phyloP scores from a whole-genome alignment of 2,329 filamentous ascomycete genomes.

The Fusarium hostae region DNA sequence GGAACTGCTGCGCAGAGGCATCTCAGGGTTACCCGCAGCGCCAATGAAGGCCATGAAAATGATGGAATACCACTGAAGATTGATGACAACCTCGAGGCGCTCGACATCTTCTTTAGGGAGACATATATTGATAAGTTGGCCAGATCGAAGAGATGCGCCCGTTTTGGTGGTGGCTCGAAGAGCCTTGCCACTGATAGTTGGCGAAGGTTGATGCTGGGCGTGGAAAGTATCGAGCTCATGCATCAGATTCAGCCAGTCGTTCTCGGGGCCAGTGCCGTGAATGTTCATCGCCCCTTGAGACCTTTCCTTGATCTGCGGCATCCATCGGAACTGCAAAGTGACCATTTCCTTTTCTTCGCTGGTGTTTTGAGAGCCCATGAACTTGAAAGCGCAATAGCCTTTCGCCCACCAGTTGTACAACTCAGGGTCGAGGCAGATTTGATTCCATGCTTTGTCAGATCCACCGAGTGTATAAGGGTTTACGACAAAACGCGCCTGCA shows the following conservation, averaged over 20 bases:
- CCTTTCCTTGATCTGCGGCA: not conserved
- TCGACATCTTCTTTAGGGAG: not conserved
- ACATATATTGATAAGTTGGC: not conserved
- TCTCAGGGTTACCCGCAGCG: not conserved
- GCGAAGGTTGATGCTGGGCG: not conserved
- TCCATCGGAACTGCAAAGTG: slow-evolving; percentile 13
- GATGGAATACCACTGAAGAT: slow-evolving; percentile 5
- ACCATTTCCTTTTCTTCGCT: not conserved
- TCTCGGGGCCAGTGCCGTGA: not conserved
- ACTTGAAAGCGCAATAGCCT: not conserved
- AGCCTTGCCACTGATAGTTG: too few relatives aligned
- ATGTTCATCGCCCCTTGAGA: not conserved
- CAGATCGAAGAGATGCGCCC: not conserved
- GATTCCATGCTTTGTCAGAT: slow-evolving; percentile 12
- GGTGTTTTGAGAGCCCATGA: not conserved
- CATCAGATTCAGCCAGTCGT: not conserved
- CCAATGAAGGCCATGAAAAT: not conserved
- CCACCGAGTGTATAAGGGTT: not conserved
- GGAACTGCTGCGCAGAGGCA: too few relatives aligned
- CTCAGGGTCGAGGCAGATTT: not conserved
- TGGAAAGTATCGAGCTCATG: not conserved
- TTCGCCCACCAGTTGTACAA: not conserved
- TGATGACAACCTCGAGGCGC: not conserved
- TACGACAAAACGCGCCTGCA: too few relatives aligned
- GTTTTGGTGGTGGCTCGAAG: too few relatives aligned